These are phyloP conservation scores for Zelonia costaricensis DNA, from an alignment of 208 protist species.

Conservation along the genomic window DNA sequence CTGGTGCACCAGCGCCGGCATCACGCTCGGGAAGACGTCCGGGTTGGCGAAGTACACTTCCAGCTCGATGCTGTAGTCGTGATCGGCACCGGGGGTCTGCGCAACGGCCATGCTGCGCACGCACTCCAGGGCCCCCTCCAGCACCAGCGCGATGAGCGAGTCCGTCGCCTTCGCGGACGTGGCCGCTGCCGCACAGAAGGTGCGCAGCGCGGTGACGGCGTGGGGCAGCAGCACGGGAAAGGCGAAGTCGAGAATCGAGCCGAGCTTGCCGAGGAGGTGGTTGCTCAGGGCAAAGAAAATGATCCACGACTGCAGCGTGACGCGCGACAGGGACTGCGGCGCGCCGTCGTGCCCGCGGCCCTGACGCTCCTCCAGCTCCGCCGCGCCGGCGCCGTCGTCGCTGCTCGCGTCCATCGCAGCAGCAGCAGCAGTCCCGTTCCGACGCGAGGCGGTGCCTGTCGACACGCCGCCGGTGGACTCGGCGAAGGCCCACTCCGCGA, in stretches of 20 bases:
- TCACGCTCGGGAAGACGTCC: constrained; percentile 83
- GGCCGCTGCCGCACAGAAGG: constrained; percentile 50
- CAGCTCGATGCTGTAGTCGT: constrained; percentile 74
- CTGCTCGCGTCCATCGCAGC: constrained; percentile 3
- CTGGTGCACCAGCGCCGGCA: constrained; percentile 84
- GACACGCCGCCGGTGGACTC: constrained; percentile 24
- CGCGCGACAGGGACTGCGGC: constrained; percentile 41
- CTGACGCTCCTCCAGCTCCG: constrained; percentile 18
- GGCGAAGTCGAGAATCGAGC: constrained; percentile 79
- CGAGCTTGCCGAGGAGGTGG: constrained; percentile 75
- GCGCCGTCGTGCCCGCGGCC: constrained; percentile 22
- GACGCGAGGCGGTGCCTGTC: too few species aligned
- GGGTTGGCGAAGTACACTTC: constrained; percentile 72
- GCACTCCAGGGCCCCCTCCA: constrained; percentile 73
- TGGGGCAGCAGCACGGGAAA: constrained; percentile 67
- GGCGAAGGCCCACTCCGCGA: constrained; percentile 85
- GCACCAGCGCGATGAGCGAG: constrained; percentile 55
- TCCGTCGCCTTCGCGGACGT: constrained; percentile 28
- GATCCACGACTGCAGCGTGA: constrained; percentile 69
- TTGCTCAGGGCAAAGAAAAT: constrained; percentile 83
- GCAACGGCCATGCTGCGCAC: constrained; percentile 72
- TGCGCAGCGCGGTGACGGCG: constrained; percentile 59
- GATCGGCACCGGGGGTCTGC: constrained; percentile 71
- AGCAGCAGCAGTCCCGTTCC: too few species aligned
- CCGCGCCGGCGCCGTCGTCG: constrained; percentile 8